phyloP scores from a whole-genome alignment of 805 yeast species.

The Cyberlindnera nakhonratchasimensis region DNA sequence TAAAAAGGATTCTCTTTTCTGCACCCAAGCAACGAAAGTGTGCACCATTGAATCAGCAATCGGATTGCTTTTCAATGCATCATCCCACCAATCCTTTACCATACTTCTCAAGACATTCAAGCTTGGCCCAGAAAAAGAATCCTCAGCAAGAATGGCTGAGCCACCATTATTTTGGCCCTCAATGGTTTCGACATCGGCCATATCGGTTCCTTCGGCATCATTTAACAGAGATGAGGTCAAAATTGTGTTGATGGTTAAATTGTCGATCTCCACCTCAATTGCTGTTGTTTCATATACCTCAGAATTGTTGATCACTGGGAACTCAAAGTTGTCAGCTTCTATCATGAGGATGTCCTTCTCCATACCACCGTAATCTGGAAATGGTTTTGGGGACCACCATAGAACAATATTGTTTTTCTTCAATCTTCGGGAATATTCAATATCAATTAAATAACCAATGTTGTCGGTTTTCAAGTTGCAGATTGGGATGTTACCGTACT shows the following conservation, averaged over 20 bases:
- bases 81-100: constrained; percentile 93
- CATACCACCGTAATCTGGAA: constrained; percentile 81
- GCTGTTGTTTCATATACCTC: constrained; percentile 77
- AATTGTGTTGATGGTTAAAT: constrained; percentile 81
- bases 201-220: constrained; percentile 83
- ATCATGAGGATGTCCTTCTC: constrained; percentile 54
- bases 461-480: constrained; percentile 82
- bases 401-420: constrained; percentile 62
- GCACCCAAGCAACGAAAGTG: constrained; percentile 82
- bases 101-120: constrained; percentile 64
- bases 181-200: constrained; percentile 46
- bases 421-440: constrained; percentile 79
- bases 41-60: constrained; percentile 85
- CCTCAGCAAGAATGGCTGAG: constrained; percentile 56
- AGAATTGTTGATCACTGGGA: constrained; percentile 71
- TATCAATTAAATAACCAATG: constrained; percentile 74
- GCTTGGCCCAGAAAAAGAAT: constrained; percentile 77
- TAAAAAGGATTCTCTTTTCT: constrained; percentile 64
- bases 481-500: constrained; percentile 77
- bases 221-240: constrained; percentile 79
- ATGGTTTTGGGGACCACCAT: constrained; percentile 89
- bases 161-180: constrained; percentile 29
- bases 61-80: constrained; percentile 61
- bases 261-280: constrained; percentile 73
- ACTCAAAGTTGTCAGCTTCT: constrained; percentile 57